phyloP scores from a whole-genome alignment of 306 rosid genomes.

The Oxytropis ochrocephala region DNA sequence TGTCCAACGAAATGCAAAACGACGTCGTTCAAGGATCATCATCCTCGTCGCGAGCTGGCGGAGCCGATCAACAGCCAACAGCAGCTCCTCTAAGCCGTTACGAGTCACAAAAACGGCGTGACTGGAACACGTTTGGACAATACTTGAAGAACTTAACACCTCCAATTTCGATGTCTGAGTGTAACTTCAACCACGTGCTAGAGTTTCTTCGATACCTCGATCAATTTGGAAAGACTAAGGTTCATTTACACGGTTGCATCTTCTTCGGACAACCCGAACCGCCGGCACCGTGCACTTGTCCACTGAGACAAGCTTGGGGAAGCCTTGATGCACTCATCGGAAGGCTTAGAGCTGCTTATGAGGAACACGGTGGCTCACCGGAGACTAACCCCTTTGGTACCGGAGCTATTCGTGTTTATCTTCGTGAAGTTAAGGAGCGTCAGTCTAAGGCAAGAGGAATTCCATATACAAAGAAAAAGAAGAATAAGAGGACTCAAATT shows the following conservation, averaged over 20 bases:
- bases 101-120: conserved; percentile 80
- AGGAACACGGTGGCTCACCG: conserved; percentile 76
- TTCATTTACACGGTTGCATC: conserved; percentile 70
- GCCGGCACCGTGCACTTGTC: conserved; percentile 85
- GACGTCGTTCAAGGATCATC: conserved; percentile 41
- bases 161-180: conserved; percentile 53
- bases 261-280: conserved; percentile 95
- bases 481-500: conserved; percentile 54
- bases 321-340: conserved; percentile 91
- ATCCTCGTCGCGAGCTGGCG: background rate
- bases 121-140: conserved; percentile 90
- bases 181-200: conserved; percentile 76
- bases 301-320: conserved; percentile 91
- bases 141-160: conserved; percentile 72
- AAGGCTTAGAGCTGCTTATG: conserved; percentile 78
- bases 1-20: conserved; percentile 41
- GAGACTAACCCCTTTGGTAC: conserved; percentile 79
- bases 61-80: conserved; percentile 18
- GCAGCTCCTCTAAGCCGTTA: conserved; percentile 59
- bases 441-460: conserved; percentile 88
- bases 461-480: conserved; percentile 81
- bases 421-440: conserved; percentile 82
- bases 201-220: conserved; percentile 87
- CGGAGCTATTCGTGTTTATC: conserved; percentile 68
- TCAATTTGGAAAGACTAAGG: conserved; percentile 92